phyloP scores from a whole-genome alignment of 176 grass and related monocot genomes.

The Zoysia pacifica region DNA sequence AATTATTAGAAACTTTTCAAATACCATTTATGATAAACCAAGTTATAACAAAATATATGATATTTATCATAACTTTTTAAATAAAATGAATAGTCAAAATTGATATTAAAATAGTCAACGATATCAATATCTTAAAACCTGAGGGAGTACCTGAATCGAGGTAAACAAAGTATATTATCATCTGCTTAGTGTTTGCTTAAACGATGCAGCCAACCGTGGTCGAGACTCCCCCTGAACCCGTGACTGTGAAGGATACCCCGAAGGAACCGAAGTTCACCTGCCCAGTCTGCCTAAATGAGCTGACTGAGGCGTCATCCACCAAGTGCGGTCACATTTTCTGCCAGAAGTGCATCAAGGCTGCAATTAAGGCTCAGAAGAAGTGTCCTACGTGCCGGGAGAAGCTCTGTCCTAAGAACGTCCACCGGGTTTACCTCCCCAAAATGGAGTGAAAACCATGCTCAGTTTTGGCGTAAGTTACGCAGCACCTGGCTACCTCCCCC shows the following conservation, averaged over 20 bases:
- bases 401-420: conserved; percentile 54
- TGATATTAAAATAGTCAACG: no score
- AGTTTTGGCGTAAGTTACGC: conserved; percentile 14
- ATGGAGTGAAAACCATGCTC: conserved; percentile 44
- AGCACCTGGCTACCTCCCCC: conserved; percentile 23
- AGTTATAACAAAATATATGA: no score
- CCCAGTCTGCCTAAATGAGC: conserved; percentile 67
- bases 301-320: conserved; percentile 72
- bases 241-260: conserved; percentile 39
- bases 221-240: conserved; percentile 40
- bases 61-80: no score
- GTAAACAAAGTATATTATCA: neutral
- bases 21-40: no score
- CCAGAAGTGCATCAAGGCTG: conserved; percentile 58
- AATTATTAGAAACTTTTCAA: no score
- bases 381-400: conserved; percentile 85
- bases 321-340: conserved; percentile 95
- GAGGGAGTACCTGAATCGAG: neutral
- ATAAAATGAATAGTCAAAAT: no score
- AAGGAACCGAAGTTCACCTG: conserved; percentile 78
- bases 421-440: conserved; percentile 78
- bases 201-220: conserved; percentile 18
- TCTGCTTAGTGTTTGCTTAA: conserved; percentile 18
- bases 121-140: no score
- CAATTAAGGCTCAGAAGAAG: conserved; percentile 66